These are phyloP conservation scores for Verticillium albo-atrum DNA, from an alignment of 2,329 filamentous ascomycete genomes.

Conservation along the genomic window DNA sequence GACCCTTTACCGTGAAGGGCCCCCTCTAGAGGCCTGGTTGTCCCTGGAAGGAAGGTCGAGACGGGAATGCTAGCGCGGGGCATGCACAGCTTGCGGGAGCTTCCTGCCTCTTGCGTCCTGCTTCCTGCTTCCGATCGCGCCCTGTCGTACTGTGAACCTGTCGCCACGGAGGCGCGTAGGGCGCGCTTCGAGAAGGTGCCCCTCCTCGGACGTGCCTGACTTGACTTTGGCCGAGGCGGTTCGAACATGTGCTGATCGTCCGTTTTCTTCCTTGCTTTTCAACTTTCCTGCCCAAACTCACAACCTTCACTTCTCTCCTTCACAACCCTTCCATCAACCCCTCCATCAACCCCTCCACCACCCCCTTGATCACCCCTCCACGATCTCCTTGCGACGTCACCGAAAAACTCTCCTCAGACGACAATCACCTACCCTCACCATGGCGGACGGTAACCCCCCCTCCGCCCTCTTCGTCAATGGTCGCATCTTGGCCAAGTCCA, in stretches of 20 bases:
- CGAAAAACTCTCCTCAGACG: too few relatives aligned
- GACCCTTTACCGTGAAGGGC: not conserved
- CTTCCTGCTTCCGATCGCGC: not conserved
- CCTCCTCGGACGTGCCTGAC: not conserved
- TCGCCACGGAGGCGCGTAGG: not conserved
- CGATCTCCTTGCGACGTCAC: not conserved
- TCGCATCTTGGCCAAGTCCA: conserved; percentile 10
- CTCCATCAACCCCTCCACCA: not conserved
- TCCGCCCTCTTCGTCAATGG: conserved; percentile 12
- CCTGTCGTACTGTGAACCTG: too few relatives aligned
- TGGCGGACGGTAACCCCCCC: not conserved
- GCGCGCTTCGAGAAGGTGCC: not conserved
- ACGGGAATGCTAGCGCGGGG: not conserved
- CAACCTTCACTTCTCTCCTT: not conserved
- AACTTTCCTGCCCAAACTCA: not conserved
- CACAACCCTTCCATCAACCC: not conserved
- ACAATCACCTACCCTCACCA: not conserved
- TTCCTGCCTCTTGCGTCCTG: not conserved
- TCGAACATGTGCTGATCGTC: not conserved
- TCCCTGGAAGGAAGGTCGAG: not conserved
- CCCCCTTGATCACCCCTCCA: not conserved
- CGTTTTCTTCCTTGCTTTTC: not conserved
- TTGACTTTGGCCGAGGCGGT: not conserved
- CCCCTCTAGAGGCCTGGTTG: not conserved
- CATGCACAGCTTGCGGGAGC: not conserved